These are phyloP conservation scores for Eimeria tenella DNA, from an alignment of 169 alveolate genomes.

Conservation along the genomic window DNA sequence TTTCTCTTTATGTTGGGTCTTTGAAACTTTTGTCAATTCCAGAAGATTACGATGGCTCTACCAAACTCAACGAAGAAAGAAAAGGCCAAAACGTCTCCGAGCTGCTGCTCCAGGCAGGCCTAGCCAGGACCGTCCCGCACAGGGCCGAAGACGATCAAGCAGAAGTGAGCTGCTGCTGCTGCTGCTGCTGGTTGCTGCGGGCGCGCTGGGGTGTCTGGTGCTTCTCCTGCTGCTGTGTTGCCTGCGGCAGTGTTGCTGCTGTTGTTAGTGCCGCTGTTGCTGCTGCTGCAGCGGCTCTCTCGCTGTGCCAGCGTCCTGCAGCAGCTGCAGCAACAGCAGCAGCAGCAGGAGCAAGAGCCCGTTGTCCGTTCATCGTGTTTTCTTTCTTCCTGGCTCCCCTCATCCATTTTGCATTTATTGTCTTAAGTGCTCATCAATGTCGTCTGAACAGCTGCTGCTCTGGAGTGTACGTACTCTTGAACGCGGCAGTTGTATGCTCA, in stretches of 20 bases:
- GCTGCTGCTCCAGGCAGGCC: constrained; percentile 51
- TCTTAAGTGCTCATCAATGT: too few species aligned
- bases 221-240: too few species aligned
- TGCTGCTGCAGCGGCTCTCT: too few species aligned
- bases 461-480: too few species aligned
- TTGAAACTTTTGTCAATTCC: background rate
- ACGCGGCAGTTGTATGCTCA: too few species aligned
- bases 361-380: too few species aligned
- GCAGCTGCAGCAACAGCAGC: background rate
- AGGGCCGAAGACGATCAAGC: constrained; percentile 75
- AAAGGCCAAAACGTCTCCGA: constrained; percentile 48
- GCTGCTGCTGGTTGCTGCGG: background rate
- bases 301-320: background rate
- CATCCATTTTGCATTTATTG: too few species aligned
- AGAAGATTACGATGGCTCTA: background rate
- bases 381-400: too few species aligned
- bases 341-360: background rate
- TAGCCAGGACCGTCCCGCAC: constrained; percentile 62
- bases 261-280: too few species aligned
- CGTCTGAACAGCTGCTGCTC: too few species aligned
- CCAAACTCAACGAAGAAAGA: background rate
- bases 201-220: too few species aligned
- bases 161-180: background rate
- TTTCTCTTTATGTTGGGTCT: constrained; percentile 13
- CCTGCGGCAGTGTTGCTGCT: too few species aligned